Base-by-base conservation (phyloP, 805 yeast species). In the Suhomyces faveliae region DNA sequence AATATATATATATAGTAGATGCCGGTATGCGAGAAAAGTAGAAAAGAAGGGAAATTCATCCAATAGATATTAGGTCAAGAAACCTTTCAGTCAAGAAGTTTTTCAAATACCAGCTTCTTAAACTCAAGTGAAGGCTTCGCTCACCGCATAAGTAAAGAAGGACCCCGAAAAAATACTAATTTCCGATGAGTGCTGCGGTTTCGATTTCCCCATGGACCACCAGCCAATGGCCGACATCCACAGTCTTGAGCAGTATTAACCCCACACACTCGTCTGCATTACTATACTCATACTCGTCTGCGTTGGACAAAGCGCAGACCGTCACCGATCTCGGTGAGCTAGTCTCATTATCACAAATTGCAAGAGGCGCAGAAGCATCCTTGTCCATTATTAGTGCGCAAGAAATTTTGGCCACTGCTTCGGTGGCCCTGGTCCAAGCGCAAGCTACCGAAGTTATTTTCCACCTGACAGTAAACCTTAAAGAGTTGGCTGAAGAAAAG, bases 401-500 rank as follows among this genome's bases (percentile, higher is more conserved):
- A 46, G 39, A 60, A n/a, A 66, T 67, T 1, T 51, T 65, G 35
- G 74, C 75, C 9, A 70, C 75, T 3, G 75, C 75, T n/a, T 70
- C 76, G 2, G 61, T 55, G 24, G 40, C 46, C 10, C 42, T 29
- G 19, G 66, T 60, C 1, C 50, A 53, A 42, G 62, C 69, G 2
- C 23, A 49, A 29, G 74, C 73, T 6, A 64, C 71, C 13, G 57
- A 67, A 46, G 71, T 59, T 10, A 64, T 70, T 25, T 64, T 62
- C 49, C 53, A 65, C 27, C 63, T 66, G 25, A 61, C 72, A 4
- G 55, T 68, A 35, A 68, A 69, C 47, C 62, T 70, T 50, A 47
- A 63, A 33, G 61, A 46, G 10, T 58, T 70, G 47, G 64, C 56
- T 2, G 40, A 48, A 46, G 72, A 69, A 9, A 52, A 61, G 43